A percentile compares a stretch with the other conserved stretches of the same genome.
Conservation (phyloP, 1,139 yeast genomes). For the Yueomyces sp. region DNA sequence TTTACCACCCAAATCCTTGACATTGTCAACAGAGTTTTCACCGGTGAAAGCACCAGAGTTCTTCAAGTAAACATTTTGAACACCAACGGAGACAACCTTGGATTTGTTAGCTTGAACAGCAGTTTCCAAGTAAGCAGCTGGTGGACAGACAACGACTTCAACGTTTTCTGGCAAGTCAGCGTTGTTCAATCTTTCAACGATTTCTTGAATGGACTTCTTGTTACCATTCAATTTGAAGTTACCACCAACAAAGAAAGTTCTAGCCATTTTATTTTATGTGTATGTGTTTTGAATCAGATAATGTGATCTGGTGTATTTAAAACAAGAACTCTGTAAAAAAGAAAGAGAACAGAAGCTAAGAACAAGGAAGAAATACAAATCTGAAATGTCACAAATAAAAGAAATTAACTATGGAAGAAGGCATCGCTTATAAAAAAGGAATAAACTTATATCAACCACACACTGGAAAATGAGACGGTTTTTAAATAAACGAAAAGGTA, state of each 20-base stretch:
- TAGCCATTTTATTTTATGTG: constrained; percentile 38
- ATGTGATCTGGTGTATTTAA: constrained; percentile 2
- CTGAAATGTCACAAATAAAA: too few species aligned
- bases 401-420: too few species aligned
- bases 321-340: neutral
- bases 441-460: too few species aligned
- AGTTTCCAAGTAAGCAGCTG: constrained; percentile 78
- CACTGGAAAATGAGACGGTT: too few species aligned
- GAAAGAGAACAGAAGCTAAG: neutral
- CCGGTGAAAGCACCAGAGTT: constrained; percentile 97
- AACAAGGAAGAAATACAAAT: too few species aligned
- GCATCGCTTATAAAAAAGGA: too few species aligned
- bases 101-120: constrained; percentile 61
- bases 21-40: constrained; percentile 79
- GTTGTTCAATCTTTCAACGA: constrained; percentile 70
- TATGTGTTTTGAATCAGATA: constrained; percentile 1
- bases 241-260: constrained; percentile 96
- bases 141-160: constrained; percentile 93
- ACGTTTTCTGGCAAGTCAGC: constrained; percentile 58
- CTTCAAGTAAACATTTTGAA: constrained; percentile 83
- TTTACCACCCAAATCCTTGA: constrained; percentile 82
- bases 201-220: constrained; percentile 68
- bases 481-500: too few species aligned
- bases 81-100: constrained; percentile 64
- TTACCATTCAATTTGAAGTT: constrained; percentile 99